Evolutionary conservation across 23 red algal species (phyloP).

Genomic region (Gracilaria gracilis): DNA sequence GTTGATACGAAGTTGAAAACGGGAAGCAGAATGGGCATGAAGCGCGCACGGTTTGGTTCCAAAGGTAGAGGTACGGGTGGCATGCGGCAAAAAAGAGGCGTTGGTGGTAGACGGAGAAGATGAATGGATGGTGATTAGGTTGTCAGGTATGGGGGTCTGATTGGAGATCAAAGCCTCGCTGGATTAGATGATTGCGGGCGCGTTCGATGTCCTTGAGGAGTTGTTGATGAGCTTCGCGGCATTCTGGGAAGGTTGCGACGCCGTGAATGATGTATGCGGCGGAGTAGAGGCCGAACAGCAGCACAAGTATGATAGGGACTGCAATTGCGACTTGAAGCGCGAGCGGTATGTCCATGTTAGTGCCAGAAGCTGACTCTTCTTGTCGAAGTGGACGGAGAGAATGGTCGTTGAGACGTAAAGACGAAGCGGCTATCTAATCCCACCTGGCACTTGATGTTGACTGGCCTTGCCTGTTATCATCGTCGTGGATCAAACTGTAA

Average conservation of each 20-base stretch:
- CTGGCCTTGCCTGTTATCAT: too few species aligned
- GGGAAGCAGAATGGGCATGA: neutral
- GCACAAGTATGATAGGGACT: conserved; percentile 20
- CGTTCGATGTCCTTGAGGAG: conserved; percentile 58
- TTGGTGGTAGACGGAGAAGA: conserved; percentile 31
- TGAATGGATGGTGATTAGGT: conserved; percentile 1
- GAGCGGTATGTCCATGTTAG: conserved; percentile 2
- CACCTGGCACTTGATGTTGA: too few species aligned
- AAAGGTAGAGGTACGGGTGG: conserved; percentile 25
- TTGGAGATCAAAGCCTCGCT: conserved; percentile 13
- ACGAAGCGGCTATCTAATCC: too few species aligned
- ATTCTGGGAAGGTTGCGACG: conserved; percentile 61
- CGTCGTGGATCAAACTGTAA: too few species aligned
- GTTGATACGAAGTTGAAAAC: neutral
- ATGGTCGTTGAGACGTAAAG: neutral
- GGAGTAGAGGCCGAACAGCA: conserved; percentile 46
- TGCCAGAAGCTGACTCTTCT: too few species aligned
- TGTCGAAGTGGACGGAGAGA: too few species aligned
- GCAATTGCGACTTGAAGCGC: neutral
- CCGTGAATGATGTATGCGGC: conserved; percentile 39
- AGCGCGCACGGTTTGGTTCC: conserved; percentile 6
- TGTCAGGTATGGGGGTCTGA: neutral
- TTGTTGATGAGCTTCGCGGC: conserved; percentile 40
- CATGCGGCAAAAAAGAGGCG: conserved; percentile 12
- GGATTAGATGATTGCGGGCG: conserved; percentile 16